Evolutionary conservation across 768 basidiomycete genomes (phyloP), one percentile per base, ranked within the genome.

Genomic region (Panaeolus papilionaceus): DNA sequence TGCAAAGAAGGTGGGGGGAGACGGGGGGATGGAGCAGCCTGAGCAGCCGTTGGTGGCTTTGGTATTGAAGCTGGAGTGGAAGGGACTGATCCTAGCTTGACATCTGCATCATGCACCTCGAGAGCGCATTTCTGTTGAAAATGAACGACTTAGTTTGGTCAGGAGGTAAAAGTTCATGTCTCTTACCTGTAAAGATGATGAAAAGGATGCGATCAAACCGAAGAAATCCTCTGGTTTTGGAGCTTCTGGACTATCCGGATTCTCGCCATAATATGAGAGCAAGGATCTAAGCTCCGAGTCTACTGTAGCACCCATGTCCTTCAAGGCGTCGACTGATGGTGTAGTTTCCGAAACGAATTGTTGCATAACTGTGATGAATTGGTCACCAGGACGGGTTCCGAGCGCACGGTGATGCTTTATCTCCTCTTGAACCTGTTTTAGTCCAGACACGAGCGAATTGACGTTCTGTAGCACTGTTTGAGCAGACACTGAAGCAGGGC

Each of bases 141-240:
- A 28, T 67, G n/a, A 8, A n/a, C 3, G 40, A 42, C 58, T 37
- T 12, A 61, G 47, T 18, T 58, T 64, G 28, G 38, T 47, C 14
- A 20, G 9, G 20, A 38, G 8, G 10, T 4, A 33, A 23, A 37
- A 45, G 40, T 64, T 40, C 42, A 42, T 39, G 63, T 37, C 10
- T 73, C 80, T 64, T 68, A 89, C 91, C 86, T 90, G 89, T 20
- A 96, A 81, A 0, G 87, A 87, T 0, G 87, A 86, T 0, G 90
- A 91, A 77, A 95, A 95, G 0, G 89, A 86, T n/a, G 86, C 81
- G 58, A 95, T 84, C 65, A 90, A 78, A 0, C 84, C 86, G 72
- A 98, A 96, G 74, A 98, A 89, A 69, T 93, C 92, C 75, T 96
- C 96, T 0, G 92, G 87, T 72, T 91, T 94, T 2, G 85, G 84